Conservation (phyloP, 257 asterid genomes). For the Solanum chiquidenum region DNA sequence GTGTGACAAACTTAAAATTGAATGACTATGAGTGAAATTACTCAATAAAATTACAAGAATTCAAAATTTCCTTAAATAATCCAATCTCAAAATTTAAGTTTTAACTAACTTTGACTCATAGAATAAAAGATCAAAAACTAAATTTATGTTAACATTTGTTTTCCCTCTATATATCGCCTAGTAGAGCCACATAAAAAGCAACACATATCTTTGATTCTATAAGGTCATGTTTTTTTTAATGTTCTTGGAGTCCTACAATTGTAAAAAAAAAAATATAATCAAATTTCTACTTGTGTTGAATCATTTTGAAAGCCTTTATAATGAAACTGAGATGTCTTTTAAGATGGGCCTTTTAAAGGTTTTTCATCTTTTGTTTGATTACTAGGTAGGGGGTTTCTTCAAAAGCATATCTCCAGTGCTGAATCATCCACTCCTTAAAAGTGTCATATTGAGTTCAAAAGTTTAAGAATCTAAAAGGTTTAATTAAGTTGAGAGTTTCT, state of each 20-base stretch:
- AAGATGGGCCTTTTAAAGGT: not conserved
- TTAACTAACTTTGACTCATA: not conserved
- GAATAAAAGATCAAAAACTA: no score
- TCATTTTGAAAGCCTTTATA: not conserved
- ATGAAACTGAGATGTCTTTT: not conserved
- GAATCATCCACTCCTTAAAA: not conserved
- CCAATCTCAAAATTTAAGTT: not conserved
- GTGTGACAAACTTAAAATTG: not conserved
- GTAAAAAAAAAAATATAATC: not conserved
- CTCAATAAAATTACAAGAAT: no score
- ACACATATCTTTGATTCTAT: no score
- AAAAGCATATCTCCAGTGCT: not conserved
- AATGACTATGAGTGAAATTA: no score
- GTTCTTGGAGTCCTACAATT: not conserved
- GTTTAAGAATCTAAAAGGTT: not conserved
- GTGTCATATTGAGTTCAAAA: not conserved
- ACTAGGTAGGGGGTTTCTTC: no score
- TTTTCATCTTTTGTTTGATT: not conserved
- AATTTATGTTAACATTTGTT: no score
- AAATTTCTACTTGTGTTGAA: not conserved
- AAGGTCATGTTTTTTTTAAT: not conserved
- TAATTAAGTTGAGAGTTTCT: not conserved
- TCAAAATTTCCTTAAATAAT: not conserved
- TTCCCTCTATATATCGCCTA: not conserved
- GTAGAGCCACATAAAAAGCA: not conserved